These are phyloP conservation scores for Linanthus parryae DNA, from an alignment of 148 eudicot genomes.

Conservation along the genomic window DNA sequence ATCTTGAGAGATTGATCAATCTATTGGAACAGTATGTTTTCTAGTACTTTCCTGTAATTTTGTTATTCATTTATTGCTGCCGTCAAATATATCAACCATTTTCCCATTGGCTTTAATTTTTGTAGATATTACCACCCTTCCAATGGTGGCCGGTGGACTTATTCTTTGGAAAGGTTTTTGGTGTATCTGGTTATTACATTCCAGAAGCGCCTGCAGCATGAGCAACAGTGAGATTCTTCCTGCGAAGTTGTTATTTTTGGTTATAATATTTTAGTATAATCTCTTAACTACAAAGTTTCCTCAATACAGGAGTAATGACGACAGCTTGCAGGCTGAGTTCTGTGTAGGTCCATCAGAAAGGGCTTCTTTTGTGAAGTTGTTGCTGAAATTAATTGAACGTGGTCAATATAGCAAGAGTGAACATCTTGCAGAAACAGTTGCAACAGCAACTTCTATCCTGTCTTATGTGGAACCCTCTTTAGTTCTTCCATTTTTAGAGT, in stretches of 20 bases:
- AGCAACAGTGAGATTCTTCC: constrained; percentile 55
- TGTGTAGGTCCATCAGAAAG: constrained; percentile 63
- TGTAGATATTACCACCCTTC: constrained; percentile 96
- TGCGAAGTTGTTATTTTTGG: background rate
- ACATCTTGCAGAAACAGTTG: constrained; percentile 91
- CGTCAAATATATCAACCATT: constrained; percentile 1
- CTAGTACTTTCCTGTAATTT: constrained; percentile 7
- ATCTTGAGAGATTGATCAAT: constrained; percentile 77
- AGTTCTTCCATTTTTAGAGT: constrained; percentile 85
- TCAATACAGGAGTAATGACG: constrained; percentile 45
- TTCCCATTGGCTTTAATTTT: constrained; percentile 8
- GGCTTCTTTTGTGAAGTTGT: constrained; percentile 54
- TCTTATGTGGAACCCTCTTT: constrained; percentile 89
- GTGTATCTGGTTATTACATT: constrained; percentile 66
- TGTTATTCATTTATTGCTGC: constrained; percentile 5
- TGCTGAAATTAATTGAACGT: constrained; percentile 88
- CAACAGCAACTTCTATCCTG: constrained; percentile 79
- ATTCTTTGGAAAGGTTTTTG: constrained; percentile 80
- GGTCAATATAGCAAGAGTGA: constrained; percentile 97
- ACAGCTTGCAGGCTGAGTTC: constrained; percentile 31
- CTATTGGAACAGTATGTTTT: constrained; percentile 91
- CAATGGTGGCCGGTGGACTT: constrained; percentile 99
- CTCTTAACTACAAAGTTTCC: constrained; percentile 4
- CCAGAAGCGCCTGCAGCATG: constrained; percentile 74
- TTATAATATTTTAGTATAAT: constrained; percentile 1